Evolutionary conservation across 768 basidiomycete genomes (phyloP).

Genomic region (Sistotremastrum niveocremeum): DNA sequence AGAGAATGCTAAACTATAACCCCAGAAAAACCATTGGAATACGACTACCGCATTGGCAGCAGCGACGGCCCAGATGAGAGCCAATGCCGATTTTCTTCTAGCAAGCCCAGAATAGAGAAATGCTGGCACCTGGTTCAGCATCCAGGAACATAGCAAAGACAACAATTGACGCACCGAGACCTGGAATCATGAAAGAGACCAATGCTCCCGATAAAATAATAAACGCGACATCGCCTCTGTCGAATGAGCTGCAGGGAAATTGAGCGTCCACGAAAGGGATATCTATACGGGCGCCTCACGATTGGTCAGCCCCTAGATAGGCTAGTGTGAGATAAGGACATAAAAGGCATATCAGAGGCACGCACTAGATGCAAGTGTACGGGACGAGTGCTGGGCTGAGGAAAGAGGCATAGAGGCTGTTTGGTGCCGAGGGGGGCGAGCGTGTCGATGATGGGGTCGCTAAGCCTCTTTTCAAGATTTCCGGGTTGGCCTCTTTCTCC

Average conservation of each 20-base stretch:
- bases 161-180: slow-evolving; percentile 34
- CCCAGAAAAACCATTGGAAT: slow-evolving; percentile 75
- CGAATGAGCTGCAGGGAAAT: slow-evolving; percentile 21
- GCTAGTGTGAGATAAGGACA: slow-evolving; percentile 18
- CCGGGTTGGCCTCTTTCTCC: no score
- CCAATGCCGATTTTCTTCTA: slow-evolving; percentile 55
- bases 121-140: slow-evolving; percentile 22
- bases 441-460: no score
- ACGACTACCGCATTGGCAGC: slow-evolving; percentile 65
- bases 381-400: no score
- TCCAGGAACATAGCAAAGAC: slow-evolving; percentile 1
- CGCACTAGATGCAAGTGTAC: no score
- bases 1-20: slow-evolving; percentile 78
- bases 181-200: slow-evolving; percentile 69
- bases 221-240: slow-evolving; percentile 60
- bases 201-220: slow-evolving; percentile 55
- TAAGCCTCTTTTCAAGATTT: no score
- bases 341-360: background rate
- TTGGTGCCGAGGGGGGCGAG: no score
- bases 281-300: no score
- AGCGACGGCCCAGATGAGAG: slow-evolving; percentile 63
- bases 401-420: no score
- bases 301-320: no score
- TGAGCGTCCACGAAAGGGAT: no score
- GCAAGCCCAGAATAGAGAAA: slow-evolving; percentile 65